Evolutionary conservation across 192 early-diverging fungal species (phyloP), one percentile per base, ranked within the genome.

Genomic region (Pecoramyces ruminantium): DNA sequence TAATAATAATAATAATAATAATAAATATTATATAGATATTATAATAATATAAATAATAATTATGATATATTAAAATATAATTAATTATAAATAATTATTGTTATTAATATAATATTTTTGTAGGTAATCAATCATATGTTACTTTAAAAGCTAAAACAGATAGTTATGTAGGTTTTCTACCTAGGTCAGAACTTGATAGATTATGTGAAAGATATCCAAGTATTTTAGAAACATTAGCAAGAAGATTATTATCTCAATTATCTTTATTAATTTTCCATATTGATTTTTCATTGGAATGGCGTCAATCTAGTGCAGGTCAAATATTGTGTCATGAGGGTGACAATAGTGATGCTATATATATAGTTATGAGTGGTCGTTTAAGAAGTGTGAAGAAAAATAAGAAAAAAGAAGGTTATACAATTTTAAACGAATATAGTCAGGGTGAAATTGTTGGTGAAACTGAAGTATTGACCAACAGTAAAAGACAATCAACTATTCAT

Each of bases 361-460:
- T 98, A 80, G 96, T 99, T 4, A 88, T 98, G 11, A 94, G 91
- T 80, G 98, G 98, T 5, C 95, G 98, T 79, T 88, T 98, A 81
- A 91, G 98, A 40, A 93, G 93, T 0, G 42, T 51, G 13, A 51
- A 51, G 8, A 51, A 51, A 25, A 51, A 51, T 51, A 51, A 51
- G 18, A 51, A 51, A 21, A 51, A 51, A 6, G 42, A 51, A 51
- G 42, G 42, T 21, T 51, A 51, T 51, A 51, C 95, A 78, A 96
- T 98, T 79, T 78, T 95, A 30, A 93, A 88, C 29, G 98, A 99
- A 87, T 96, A 93, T 81, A 96, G 97, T 42, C 96, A 96, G 81
- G 95, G 95, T 34, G 95, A 99, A 80, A 95, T 94, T 29, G 92
- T 99, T 1, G 98, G 98, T 78, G 98, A 99, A 85, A 86, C 96